A percentile compares a stretch with the other conserved stretches of the same genome.
These are phyloP conservation scores for Aspergillus sp. DNA, from an alignment of 2,329 filamentous ascomycete species.

Conservation along the genomic window DNA sequence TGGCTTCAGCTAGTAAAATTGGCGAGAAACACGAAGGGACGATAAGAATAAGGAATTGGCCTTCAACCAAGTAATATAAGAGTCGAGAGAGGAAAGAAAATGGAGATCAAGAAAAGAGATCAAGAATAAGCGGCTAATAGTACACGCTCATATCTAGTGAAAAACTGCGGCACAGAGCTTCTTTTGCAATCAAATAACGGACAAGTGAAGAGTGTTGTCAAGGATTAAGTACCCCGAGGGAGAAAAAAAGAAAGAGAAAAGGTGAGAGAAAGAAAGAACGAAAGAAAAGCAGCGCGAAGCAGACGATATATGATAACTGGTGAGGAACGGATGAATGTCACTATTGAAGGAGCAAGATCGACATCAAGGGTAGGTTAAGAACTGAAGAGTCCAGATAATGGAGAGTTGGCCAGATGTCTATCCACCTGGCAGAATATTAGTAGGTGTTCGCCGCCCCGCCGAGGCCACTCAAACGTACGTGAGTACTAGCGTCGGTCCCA, in stretches of 20 bases:
- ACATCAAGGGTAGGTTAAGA: conserved; percentile 1
- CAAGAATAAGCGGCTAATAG: conserved; percentile 7
- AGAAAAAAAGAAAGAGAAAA: not conserved
- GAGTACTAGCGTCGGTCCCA: not conserved
- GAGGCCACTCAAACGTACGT: conserved; percentile 7
- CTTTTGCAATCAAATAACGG: conserved; percentile 7
- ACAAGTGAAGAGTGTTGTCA: not conserved
- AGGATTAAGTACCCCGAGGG: not conserved
- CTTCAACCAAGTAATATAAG: conserved; percentile 13
- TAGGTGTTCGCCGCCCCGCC: conserved; percentile 16
- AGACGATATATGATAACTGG: not conserved
- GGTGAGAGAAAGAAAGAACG: not conserved
- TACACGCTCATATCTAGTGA: conserved; percentile 16
- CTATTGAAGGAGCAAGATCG: conserved; percentile 6
- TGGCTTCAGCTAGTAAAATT: not conserved
- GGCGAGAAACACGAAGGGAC: conserved; percentile 6
- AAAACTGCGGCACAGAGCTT: conserved; percentile 3
- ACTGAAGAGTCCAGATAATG: conserved; percentile 12
- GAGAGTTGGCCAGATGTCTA: conserved; percentile 22
- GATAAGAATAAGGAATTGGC: not conserved
- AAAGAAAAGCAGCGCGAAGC: not conserved
- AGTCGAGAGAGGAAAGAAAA: not conserved
- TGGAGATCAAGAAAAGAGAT: conserved; percentile 11
- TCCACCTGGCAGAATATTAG: conserved; percentile 20
- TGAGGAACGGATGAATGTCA: not conserved